phyloP scores from a whole-genome alignment of 352 stramenopile genomes.

The Phytophthora pisi region DNA sequence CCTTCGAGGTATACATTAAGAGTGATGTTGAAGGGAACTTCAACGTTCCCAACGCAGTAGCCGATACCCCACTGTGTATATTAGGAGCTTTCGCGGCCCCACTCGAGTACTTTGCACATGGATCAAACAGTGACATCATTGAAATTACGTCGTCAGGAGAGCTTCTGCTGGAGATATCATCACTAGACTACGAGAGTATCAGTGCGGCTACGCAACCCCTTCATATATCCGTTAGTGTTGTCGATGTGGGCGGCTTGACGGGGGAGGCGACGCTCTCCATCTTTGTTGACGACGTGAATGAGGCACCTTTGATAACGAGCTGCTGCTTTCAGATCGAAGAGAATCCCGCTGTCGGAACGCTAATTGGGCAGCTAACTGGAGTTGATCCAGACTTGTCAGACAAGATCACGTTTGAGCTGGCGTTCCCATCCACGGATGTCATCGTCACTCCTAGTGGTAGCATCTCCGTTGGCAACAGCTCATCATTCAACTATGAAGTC shows the following conservation, averaged over 20 bases:
- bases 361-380: conserved; percentile 44
- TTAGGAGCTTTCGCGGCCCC: conserved; percentile 35
- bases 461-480: conserved; percentile 43
- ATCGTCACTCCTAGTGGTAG: conserved; percentile 44
- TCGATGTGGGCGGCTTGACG: conserved; percentile 44
- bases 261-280: conserved; percentile 43
- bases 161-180: conserved; percentile 24
- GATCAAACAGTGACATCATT: conserved; percentile 25
- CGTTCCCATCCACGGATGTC: conserved; percentile 42
- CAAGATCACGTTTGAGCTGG: conserved; percentile 28
- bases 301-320: conserved; percentile 39
- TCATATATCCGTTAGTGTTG: conserved; percentile 37
- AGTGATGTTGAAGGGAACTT: conserved; percentile 8
- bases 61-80: conserved; percentile 18
- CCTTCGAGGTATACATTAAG: conserved; percentile 32
- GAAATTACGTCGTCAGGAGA: conserved; percentile 31
- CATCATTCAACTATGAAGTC: conserved; percentile 57
- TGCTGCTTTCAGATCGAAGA: conserved; percentile 49
- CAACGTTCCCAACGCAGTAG: conserved; percentile 9
- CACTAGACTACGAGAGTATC: conserved; percentile 52
- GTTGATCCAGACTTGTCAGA: conserved; percentile 49
- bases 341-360: conserved; percentile 46
- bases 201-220: conserved; percentile 21
- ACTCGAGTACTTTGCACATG: conserved; percentile 34
- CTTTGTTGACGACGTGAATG: conserved; percentile 62